Percentiles rank a stretch among this genome's conserved stretches.
phyloP scores from a whole-genome alignment of 1,139 yeast genomes.

The Debaryomycetaceae sp. region DNA sequence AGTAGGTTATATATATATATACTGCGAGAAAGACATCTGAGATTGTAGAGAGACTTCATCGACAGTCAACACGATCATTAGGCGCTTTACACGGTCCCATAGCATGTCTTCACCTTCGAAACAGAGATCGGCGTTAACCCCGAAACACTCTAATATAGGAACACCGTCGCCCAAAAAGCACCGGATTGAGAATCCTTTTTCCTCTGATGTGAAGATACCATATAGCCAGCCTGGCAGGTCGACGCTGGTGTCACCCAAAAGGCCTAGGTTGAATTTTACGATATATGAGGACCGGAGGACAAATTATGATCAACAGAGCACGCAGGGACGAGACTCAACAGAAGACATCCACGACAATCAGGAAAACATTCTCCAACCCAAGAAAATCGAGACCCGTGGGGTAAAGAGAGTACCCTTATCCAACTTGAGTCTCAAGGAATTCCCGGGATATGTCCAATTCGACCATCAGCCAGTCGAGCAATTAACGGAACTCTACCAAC shows the following conservation, averaged over 20 bases:
- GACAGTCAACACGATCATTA: not conserved
- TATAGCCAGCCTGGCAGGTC: not conserved
- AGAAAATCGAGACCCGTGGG: conserved; percentile 8
- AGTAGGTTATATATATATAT: not conserved
- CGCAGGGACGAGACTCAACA: conserved; percentile 1
- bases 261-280: conserved; percentile 25
- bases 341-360: conserved; percentile 35
- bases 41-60: not conserved
- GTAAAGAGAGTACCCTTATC: conserved; percentile 28
- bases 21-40: not conserved
- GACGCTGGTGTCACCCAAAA: conserved; percentile 13
- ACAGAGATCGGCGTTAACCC: conserved; percentile 30
- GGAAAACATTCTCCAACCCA: conserved; percentile 46
- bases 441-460: conserved; percentile 28
- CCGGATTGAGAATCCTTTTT: conserved; percentile 6
- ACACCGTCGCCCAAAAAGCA: conserved; percentile 12
- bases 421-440: conserved; percentile 30
- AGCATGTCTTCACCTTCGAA: conserved; percentile 24
- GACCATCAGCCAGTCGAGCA: conserved; percentile 9
- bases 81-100: not conserved
- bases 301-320: conserved; percentile 2
- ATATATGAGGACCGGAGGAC: conserved; percentile 35
- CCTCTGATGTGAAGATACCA: conserved; percentile 4
- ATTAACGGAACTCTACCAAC: conserved; percentile 32
- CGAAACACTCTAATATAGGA: conserved; percentile 22